Base-by-base conservation (phyloP, 2,329 filamentous ascomycete genomes). In the Aspergillus sp. region DNA sequence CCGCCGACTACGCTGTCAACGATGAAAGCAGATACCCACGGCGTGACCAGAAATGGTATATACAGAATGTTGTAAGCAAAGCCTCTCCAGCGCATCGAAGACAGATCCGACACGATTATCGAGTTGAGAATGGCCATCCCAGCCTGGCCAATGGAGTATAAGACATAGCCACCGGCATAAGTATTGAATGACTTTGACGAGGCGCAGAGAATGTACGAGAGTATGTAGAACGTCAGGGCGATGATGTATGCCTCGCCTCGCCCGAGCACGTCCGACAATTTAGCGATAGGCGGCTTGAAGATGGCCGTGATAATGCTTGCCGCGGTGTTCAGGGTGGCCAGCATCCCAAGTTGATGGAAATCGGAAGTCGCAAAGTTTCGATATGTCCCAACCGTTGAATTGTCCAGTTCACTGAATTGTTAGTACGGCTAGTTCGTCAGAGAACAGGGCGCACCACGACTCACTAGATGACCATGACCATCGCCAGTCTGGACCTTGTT, bases 201-300 rank as follows among this genome's bases (percentile, higher is more conserved):
- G 0, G 76, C 75, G 55, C 70, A 73, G 11, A 78, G 66, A 33
- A 76, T 70, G 52, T 77, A 77, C 0, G 70, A 73, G 0, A 77
- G 46, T 15, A 77, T 61, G 52, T 75, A 77, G 55, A 70, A 70
- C 11, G 68, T 52, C 11, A 77, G 60, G 27, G 71, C 67, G 41
- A 70, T 60, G 24, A 70, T 64, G 51, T 76, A 77, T 3, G 72
- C 71, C 58, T 77, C 71, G 7, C 66, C 75, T 55, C 76, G 69
- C 1, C 77, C 77, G 12, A 77, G 63, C 15, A 78, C 75, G 56
- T 79, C 75, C 6, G 76, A 77, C 6, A 78, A 57, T 55, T 78
- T 79, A 12, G 77, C 75, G 11, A 77, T 72, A 0, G 74, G 74
- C 0, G 76, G 73, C 61, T 79, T 79, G 17, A 72, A 56, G 8